Base-by-base conservation (phyloP, 306 rosid genomes). In the Quercus parvula region DNA sequence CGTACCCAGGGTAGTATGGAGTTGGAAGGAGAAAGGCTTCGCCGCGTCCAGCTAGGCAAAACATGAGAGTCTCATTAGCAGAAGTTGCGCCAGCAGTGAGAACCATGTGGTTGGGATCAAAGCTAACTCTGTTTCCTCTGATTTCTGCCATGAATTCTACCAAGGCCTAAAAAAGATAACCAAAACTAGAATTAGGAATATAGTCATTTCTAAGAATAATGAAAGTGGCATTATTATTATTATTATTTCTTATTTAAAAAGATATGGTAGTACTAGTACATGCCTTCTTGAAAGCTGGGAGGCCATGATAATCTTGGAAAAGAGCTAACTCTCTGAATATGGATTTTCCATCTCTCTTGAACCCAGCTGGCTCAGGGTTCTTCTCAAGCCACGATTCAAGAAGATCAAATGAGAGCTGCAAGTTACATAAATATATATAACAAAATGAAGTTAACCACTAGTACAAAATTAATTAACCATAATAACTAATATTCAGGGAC, bases 251-350 rank as follows among this genome's bases (percentile, higher is more conserved):
- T 8, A 41, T 41, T 41, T 7, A 41, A 41, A 41, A 7, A 41
- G 46, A 41, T 41, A 8, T 41, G 46, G 46, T 8, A 41, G 46
- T 31, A 31, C 4, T 4, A 31, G 35, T 41, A 8, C 0, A 7
- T 28, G 79, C 87, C 73, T 85, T 90, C 81, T 95, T 95, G 92
- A 95, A 95, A 5, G 86, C 85, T 3, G 98, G 97, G 4, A 95
- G 87, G 56, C 99, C 99, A 56, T 90, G 97, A 74, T 93, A 95
- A 79, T 95, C 99, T 76, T 95, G 99, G 87, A 95, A 95, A 62
- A 95, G 93, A 77, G 99, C 99, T 0, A 95, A 94, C 78, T 95
- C 97, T 24, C 96, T 72, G 78, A 95, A 95, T 62, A 93, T 90
- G 62, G 94, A 95, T 81, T 91, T 78, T 9, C 98, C 98, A 11